phyloP scores from a whole-genome alignment of 805 yeast genomes.

The Pichia scutulata region DNA sequence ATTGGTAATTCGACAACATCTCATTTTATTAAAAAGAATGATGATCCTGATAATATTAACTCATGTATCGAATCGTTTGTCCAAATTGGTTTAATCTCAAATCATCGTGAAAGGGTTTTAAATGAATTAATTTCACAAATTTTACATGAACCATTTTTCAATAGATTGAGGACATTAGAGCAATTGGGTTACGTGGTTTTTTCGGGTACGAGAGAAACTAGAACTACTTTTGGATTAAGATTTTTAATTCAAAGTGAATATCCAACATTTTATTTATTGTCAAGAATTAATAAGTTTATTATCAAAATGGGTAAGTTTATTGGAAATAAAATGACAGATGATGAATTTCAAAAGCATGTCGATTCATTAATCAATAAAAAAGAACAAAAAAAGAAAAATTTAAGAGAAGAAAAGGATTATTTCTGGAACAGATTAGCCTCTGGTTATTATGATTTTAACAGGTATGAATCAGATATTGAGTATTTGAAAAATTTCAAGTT shows the following conservation, averaged over 20 bases:
- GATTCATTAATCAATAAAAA: constrained; percentile 60
- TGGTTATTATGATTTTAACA: constrained; percentile 73
- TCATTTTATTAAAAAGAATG: constrained; percentile 43
- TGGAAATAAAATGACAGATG: constrained; percentile 41
- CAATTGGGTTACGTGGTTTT: constrained; percentile 94
- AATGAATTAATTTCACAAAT: constrained; percentile 66
- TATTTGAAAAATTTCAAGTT: constrained; percentile 43
- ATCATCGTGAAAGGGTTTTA: constrained; percentile 38
- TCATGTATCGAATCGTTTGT: constrained; percentile 75
- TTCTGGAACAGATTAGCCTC: constrained; percentile 61
- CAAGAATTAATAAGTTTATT: constrained; percentile 66
- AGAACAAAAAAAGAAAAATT: constrained; percentile 64
- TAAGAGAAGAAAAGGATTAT: constrained; percentile 64
- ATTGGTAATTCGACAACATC: constrained; percentile 30
- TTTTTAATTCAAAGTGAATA: constrained; percentile 80
- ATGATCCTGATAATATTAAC: constrained; percentile 67
- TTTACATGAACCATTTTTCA: constrained; percentile 81
- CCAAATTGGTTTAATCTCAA: constrained; percentile 50
- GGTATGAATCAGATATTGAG: constrained; percentile 49
- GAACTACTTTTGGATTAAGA: constrained; percentile 68
- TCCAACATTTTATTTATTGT: constrained; percentile 63
- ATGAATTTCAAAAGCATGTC: constrained; percentile 62
- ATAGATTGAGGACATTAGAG: constrained; percentile 84
- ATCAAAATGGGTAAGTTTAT: constrained; percentile 35
- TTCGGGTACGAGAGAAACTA: constrained; percentile 58